Evolutionary conservation across 2,329 filamentous ascomycete species (phyloP).

Genomic region (Sarocladiaceae sp.): DNA sequence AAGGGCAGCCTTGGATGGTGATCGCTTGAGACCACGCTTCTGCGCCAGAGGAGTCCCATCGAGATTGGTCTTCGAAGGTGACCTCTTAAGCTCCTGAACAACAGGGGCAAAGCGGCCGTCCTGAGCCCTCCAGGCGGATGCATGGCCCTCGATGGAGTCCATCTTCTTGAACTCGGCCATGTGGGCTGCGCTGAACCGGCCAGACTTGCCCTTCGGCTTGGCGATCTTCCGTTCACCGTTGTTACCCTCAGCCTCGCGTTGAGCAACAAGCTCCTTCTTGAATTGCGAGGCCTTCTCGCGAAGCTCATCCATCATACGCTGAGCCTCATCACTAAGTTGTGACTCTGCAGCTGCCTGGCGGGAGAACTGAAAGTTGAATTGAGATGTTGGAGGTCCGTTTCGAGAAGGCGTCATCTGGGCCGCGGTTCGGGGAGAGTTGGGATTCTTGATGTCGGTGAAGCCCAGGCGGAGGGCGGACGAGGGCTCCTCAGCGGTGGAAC

Average conservation of each 20-base stretch:
- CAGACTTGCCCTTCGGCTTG: slow-evolving; percentile 70
- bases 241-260: slow-evolving; percentile 53
- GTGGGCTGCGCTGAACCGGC: slow-evolving; percentile 80
- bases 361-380: slow-evolving; percentile 67
- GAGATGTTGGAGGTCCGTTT: slow-evolving; percentile 46
- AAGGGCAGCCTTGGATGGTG: slow-evolving; percentile 56
- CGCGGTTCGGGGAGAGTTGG: slow-evolving; percentile 36
- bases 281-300: slow-evolving; percentile 68
- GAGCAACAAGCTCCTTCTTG: slow-evolving; percentile 61
- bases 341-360: slow-evolving; percentile 42
- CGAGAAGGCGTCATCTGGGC: slow-evolving; percentile 63
- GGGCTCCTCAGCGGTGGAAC: slow-evolving; percentile 65
- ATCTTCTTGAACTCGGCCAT: slow-evolving; percentile 93
- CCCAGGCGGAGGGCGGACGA: slow-evolving; percentile 80
- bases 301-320: slow-evolving; percentile 60
- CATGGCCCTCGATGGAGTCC: slow-evolving; percentile 88
- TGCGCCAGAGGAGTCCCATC: slow-evolving; percentile 19
- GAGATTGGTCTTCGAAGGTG: slow-evolving; percentile 44
- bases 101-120: slow-evolving; percentile 38
- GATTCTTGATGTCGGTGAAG: slow-evolving; percentile 68
- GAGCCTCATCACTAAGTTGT: slow-evolving; percentile 57
- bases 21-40: slow-evolving; percentile 31
- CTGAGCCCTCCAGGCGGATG: slow-evolving; percentile 69
- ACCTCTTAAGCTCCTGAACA: slow-evolving; percentile 45
- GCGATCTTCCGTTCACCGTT: slow-evolving; percentile 65